Conservation (phyloP, 1,284 basidiomycete genomes). For the Boletus austroedulis region DNA sequence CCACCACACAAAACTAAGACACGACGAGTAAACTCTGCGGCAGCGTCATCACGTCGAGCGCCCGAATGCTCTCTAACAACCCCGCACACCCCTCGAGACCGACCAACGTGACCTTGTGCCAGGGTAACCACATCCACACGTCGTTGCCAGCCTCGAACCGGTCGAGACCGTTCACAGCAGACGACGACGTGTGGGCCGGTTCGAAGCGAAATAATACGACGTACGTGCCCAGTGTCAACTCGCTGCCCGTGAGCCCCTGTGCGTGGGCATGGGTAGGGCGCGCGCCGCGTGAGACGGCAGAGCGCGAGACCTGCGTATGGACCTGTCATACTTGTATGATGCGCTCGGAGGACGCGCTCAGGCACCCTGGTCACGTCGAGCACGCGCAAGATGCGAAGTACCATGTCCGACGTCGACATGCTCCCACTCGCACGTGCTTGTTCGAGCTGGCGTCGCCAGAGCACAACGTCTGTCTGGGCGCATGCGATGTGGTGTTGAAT, state of each 20-base stretch:
- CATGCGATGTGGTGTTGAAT: slow-evolving; percentile 42
- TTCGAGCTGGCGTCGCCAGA: slow-evolving; percentile 51
- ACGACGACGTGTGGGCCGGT: slow-evolving; percentile 11
- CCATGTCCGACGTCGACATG: slow-evolving; percentile 34
- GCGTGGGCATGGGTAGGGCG: too few relatives aligned
- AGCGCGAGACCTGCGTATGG: slow-evolving; percentile 29
- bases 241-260: slow-evolving; percentile 10
- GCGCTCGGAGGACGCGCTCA: slow-evolving; percentile 11
- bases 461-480: slow-evolving; percentile 40
- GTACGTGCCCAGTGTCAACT: slow-evolving; percentile 31
- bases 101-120: slow-evolving; percentile 33
- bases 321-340: background rate
- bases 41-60: slow-evolving; percentile 30
- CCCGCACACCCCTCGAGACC: slow-evolving; percentile 4
- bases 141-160: slow-evolving; percentile 27
- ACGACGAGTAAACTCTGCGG: slow-evolving; percentile 32
- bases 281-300: slow-evolving; percentile 25
- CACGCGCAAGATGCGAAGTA: slow-evolving; percentile 36
- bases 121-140: slow-evolving; percentile 34
- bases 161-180: slow-evolving; percentile 16
- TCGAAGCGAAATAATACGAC: slow-evolving; percentile 32
- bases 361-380: slow-evolving; percentile 26
- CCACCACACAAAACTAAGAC: slow-evolving; percentile 32
- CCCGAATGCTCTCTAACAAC: slow-evolving; percentile 20
- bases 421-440: slow-evolving; percentile 25